Evolutionary conservation across 1,284 basidiomycete genomes (phyloP).

Genomic region (Rhizoctonia solani): DNA sequence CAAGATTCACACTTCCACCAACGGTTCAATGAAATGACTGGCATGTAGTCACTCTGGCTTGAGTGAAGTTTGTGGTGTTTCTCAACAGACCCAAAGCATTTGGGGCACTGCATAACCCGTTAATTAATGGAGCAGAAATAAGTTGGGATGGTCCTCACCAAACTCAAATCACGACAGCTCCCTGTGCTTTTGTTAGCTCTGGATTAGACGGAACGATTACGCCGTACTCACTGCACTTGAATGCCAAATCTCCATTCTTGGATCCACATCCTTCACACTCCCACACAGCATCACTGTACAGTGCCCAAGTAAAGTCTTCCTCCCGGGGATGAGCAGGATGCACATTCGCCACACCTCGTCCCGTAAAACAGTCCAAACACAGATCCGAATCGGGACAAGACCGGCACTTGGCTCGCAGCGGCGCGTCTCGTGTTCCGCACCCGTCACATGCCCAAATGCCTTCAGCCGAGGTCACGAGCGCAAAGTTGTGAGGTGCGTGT

Average conservation of each 20-base stretch:
- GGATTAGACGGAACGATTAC: not conserved
- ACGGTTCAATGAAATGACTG: conserved; percentile 17
- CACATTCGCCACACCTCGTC: conserved; percentile 11
- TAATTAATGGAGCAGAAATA: not conserved
- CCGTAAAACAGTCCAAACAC: conserved; percentile 29
- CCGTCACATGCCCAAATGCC: conserved; percentile 27
- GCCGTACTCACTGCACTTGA: conserved; percentile 24
- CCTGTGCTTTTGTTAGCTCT: not conserved
- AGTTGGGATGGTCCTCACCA: not conserved
- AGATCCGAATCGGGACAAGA: conserved; percentile 23
- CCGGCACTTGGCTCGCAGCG: conserved; percentile 21
- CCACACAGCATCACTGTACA: conserved; percentile 23
- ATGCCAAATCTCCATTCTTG: conserved; percentile 27
- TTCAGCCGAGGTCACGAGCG: conserved; percentile 14
- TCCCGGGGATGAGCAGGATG: conserved; percentile 26
- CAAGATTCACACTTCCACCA: conserved; percentile 25
- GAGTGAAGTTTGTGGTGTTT: conserved; percentile 30
- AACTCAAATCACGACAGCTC: conserved; percentile 20
- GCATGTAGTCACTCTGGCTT: conserved; percentile 14
- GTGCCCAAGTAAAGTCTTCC: conserved; percentile 13
- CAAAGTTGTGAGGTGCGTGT: conserved; percentile 31
- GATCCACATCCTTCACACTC: conserved; percentile 30
- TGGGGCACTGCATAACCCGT: conserved; percentile 24
- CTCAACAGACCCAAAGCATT: conserved; percentile 4
- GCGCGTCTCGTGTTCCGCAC: conserved; percentile 16